These are phyloP conservation scores for Trichosporon ovoides DNA, from an alignment of 1,284 basidiomycete genomes.

Conservation along the genomic window DNA sequence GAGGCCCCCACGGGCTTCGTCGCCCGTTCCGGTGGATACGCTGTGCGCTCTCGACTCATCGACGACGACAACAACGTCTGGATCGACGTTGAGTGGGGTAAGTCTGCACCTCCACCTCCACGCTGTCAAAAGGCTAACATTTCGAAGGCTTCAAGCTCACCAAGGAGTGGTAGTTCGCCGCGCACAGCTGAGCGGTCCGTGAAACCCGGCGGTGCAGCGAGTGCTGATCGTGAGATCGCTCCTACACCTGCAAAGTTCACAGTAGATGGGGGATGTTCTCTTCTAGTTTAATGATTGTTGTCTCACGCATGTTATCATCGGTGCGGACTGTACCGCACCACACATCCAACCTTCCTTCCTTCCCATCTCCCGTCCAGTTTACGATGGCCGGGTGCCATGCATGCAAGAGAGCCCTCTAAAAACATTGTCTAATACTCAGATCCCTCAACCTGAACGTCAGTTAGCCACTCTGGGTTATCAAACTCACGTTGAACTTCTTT, in stretches of 20 bases:
- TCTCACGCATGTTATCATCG: background rate
- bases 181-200: no score
- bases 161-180: slow-evolving; percentile 43
- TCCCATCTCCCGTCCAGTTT: background rate
- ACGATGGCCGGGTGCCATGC: background rate
- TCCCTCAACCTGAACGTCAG: slow-evolving; percentile 29
- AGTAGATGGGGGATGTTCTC: background rate
- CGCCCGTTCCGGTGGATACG: slow-evolving; percentile 53
- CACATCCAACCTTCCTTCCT: no score
- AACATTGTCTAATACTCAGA: slow-evolving; percentile 29
- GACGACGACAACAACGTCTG: slow-evolving; percentile 52
- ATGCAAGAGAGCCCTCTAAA: background rate
- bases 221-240: background rate
- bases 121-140: background rate
- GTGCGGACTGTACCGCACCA: background rate
- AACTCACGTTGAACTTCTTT: slow-evolving; percentile 25
- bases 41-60: slow-evolving; percentile 52
- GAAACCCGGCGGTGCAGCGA: no score
- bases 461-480: slow-evolving; percentile 1
- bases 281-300: slow-evolving; percentile 4
- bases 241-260: background rate
- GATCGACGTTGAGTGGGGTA: slow-evolving; percentile 50
- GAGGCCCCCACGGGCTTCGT: slow-evolving; percentile 55
- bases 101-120: slow-evolving; percentile 15
- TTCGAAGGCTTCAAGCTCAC: slow-evolving; percentile 44